Conservation (phyloP, 2,329 filamentous ascomycete species). For the Byssothecium circinans region DNA sequence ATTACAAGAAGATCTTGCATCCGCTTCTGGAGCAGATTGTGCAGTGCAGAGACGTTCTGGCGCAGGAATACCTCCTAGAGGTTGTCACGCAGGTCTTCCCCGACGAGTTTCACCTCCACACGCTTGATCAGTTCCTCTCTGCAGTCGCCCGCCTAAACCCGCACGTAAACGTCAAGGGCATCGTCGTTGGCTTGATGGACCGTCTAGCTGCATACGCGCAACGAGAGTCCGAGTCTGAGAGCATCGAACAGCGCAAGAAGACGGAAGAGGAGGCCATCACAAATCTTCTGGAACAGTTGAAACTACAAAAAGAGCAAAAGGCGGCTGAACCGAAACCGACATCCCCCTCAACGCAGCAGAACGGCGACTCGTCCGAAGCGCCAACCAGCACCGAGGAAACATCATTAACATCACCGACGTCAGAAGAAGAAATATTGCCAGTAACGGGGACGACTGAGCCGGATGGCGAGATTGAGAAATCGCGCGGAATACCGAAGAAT, state of each 20-base stretch:
- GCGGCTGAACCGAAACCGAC: slow-evolving; percentile 26
- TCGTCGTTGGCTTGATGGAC: slow-evolving; percentile 98
- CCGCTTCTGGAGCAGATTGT: slow-evolving; percentile 95
- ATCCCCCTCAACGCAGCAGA: slow-evolving; percentile 30
- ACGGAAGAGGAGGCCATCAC: slow-evolving; percentile 82
- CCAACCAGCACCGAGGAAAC: slow-evolving; percentile 29
- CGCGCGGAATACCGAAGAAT: slow-evolving; percentile 67
- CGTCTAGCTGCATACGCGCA: slow-evolving; percentile 92
- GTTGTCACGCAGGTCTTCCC: slow-evolving; percentile 99
- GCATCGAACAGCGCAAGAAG: slow-evolving; percentile 71
- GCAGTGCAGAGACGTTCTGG: slow-evolving; percentile 93
- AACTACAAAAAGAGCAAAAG: slow-evolving; percentile 63
- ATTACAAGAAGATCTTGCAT: slow-evolving; percentile 89
- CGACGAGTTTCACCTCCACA: slow-evolving; percentile 97
- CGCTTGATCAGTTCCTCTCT: slow-evolving; percentile 89
- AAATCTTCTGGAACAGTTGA: slow-evolving; percentile 75
- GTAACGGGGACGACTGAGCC: slow-evolving; percentile 45
- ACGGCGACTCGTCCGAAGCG: slow-evolving; percentile 38
- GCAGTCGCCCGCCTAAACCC: slow-evolving; percentile 92
- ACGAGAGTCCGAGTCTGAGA: slow-evolving; percentile 74
- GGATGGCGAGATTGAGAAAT: slow-evolving; percentile 50
- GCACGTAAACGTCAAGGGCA: slow-evolving; percentile 96
- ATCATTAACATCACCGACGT: slow-evolving; percentile 32
- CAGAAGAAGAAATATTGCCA: slow-evolving; percentile 27
- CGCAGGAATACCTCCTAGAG: slow-evolving; percentile 95